phyloP scores from a whole-genome alignment of 345 rosid genomes.

The Eucalyptus coolabah region DNA sequence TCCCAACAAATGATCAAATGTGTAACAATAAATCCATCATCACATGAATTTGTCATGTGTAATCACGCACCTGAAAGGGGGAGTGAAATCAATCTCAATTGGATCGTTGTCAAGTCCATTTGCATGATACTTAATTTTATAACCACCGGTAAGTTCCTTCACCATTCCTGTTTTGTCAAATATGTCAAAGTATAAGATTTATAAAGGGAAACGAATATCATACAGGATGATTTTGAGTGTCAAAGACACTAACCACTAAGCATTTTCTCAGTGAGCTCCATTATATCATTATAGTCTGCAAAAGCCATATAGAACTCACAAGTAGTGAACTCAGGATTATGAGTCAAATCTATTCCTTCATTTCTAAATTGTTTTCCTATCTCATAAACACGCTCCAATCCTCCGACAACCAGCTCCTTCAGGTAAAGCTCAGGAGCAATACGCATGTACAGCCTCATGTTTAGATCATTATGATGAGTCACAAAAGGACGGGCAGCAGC shows the following conservation, averaged over 20 bases:
- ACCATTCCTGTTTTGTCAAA: slow-evolving; percentile 54
- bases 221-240: neutral
- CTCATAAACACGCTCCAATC: slow-evolving; percentile 83
- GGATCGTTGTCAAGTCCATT: slow-evolving; percentile 83
- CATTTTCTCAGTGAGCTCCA: slow-evolving; percentile 82
- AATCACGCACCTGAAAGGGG: slow-evolving; percentile 70
- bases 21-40: neutral
- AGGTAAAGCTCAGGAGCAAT: slow-evolving; percentile 94
- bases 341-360: slow-evolving; percentile 97
- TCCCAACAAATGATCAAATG: neutral
- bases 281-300: slow-evolving; percentile 89
- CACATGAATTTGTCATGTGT: neutral
- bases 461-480: slow-evolving; percentile 88
- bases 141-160: slow-evolving; percentile 80
- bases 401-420: slow-evolving; percentile 92
- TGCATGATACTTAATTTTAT: slow-evolving; percentile 80
- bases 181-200: neutral
- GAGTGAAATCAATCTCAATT: slow-evolving; percentile 90
- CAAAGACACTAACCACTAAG: slow-evolving; percentile 51
- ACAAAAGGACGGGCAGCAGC: slow-evolving; percentile 97
- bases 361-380: slow-evolving; percentile 97
- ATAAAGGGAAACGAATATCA: neutral
- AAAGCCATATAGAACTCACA: slow-evolving; percentile 99
- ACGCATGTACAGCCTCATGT: slow-evolving; percentile 86
- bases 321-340: slow-evolving; percentile 97